Evolutionary conservation across 2,329 filamentous ascomycete species (phyloP).

Genomic region (Colletotrichum sp.): DNA sequence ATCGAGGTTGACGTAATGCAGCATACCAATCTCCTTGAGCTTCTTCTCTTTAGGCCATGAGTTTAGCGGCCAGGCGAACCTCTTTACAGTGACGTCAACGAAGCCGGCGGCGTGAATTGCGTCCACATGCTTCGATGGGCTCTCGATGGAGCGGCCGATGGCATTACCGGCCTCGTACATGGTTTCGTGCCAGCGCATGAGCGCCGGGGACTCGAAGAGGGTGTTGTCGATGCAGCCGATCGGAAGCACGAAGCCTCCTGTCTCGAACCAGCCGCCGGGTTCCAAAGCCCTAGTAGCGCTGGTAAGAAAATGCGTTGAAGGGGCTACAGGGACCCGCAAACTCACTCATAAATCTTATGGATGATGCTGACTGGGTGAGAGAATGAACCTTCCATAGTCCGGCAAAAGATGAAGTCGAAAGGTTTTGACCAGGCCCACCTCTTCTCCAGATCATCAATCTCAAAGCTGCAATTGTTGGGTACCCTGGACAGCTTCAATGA

Average conservation of each 20-base stretch:
- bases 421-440: background rate
- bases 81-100: background rate
- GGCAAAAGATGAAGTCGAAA: background rate
- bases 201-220: background rate
- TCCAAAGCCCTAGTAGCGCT: rapidly evolving
- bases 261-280: background rate
- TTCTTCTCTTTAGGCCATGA: background rate
- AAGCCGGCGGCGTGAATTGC: background rate
- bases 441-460: background rate
- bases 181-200: background rate
- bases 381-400: background rate
- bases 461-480: background rate
- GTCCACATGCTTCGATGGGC: background rate
- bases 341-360: background rate
- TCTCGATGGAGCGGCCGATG: background rate
- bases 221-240: background rate
- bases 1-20: background rate
- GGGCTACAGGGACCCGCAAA: background rate
- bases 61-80: background rate
- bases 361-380: background rate
- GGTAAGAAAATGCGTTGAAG: background rate
- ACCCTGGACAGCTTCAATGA: background rate
- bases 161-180: background rate
- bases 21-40: background rate
- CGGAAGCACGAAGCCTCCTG: background rate